A percentile compares a stretch with the other conserved stretches of the same genome.
These are phyloP conservation scores for Teratosphaeria pseudoeucalypti DNA, from an alignment of 2,329 filamentous ascomycete species.

Conservation along the genomic window DNA sequence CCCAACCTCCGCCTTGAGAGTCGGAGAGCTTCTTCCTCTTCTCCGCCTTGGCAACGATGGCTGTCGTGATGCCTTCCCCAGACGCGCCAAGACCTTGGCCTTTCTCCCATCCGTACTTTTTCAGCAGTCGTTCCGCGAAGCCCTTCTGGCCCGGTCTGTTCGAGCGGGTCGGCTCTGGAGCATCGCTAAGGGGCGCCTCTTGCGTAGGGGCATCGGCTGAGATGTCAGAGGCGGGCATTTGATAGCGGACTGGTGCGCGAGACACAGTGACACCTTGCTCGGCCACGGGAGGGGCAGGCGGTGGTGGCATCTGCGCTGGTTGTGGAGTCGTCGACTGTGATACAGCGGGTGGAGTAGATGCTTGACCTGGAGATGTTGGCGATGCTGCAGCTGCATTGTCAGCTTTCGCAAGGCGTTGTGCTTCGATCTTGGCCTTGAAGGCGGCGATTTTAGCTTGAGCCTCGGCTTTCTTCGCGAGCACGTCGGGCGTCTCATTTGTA, in stretches of 20 bases:
- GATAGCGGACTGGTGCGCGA: conserved; percentile 67
- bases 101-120: conserved; percentile 87
- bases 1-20: conserved; percentile 68
- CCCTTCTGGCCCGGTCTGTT: conserved; percentile 67
- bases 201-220: conserved; percentile 24
- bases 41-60: conserved; percentile 73
- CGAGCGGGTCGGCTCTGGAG: conserved; percentile 41
- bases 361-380: background rate
- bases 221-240: conserved; percentile 38
- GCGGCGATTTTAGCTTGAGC: conserved; percentile 24
- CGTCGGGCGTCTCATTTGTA: conserved; percentile 5
- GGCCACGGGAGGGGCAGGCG: conserved; percentile 15
- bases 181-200: conserved; percentile 7
- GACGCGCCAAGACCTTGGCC: conserved; percentile 78
- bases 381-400: background rate
- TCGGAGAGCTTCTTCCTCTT: conserved; percentile 73
- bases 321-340: conserved; percentile 6
- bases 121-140: conserved; percentile 80
- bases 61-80: conserved; percentile 72
- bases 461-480: conserved; percentile 15
- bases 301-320: conserved; percentile 9
- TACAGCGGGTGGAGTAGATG: background rate
- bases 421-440: conserved; percentile 11
- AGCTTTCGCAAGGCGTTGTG: conserved; percentile 2
- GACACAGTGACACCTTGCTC: conserved; percentile 54